A percentile compares a stretch with the other conserved stretches of the same genome.
phyloP scores from a whole-genome alignment of 768 basidiomycete genomes.

The Naematelia aurantialba region DNA sequence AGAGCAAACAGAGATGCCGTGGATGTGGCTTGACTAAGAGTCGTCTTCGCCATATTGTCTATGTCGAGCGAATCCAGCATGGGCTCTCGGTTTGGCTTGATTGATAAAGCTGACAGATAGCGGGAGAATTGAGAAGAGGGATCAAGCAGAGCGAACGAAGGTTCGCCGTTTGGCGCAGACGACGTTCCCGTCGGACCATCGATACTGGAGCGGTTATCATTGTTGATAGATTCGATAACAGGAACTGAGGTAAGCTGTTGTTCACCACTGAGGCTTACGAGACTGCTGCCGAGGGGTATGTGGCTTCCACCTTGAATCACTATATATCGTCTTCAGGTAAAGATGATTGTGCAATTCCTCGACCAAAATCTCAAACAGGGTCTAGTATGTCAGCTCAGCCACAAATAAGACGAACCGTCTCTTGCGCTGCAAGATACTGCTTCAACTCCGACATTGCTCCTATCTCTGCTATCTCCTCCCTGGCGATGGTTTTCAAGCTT shows the following conservation, averaged over 20 bases:
- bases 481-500: constrained; percentile 84
- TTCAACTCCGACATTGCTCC: constrained; percentile 89
- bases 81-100: constrained; percentile 48
- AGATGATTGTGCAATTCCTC: constrained; percentile 95
- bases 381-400: constrained; percentile 54
- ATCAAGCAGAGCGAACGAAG: constrained; percentile 10
- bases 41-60: constrained; percentile 11
- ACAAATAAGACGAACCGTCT: constrained; percentile 60
- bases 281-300: constrained; percentile 70
- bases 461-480: constrained; percentile 87
- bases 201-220: constrained; percentile 17
- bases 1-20: constrained; percentile 24
- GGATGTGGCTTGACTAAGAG: constrained; percentile 30
- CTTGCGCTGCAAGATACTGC: constrained; percentile 77
- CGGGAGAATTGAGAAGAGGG: constrained; percentile 47
- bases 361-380: constrained; percentile 82
- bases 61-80: constrained; percentile 47
- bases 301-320: constrained; percentile 83
- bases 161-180: constrained; percentile 12
- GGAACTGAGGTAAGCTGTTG: constrained; percentile 23
- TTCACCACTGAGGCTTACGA: neutral
- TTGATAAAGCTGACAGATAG: constrained; percentile 47
- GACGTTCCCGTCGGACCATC: neutral
- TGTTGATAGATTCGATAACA: constrained; percentile 29
- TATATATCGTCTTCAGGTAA: constrained; percentile 96